phyloP scores from a whole-genome alignment of 139 green algal species.

The Haematococcus lacustris region DNA sequence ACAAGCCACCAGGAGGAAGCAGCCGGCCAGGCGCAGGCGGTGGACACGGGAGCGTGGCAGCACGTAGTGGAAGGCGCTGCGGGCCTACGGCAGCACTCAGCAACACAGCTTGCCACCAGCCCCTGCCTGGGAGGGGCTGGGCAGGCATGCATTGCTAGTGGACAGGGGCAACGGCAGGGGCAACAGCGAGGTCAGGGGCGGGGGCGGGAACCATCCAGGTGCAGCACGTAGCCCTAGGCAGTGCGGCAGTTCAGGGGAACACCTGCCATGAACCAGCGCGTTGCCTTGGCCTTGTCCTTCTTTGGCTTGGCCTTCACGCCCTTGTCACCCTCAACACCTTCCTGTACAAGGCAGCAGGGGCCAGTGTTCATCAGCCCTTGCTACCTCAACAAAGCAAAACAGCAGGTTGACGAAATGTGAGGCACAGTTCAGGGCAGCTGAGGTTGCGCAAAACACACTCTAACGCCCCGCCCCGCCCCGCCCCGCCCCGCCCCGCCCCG shows the following conservation, averaged over 20 bases:
- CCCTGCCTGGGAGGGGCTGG: no score
- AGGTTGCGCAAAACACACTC: no score
- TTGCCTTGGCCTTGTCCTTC: not conserved
- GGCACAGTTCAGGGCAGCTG: no score
- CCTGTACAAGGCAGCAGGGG: not conserved
- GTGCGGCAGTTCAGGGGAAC: not conserved
- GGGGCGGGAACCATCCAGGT: not conserved
- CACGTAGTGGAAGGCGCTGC: constrained; percentile 39
- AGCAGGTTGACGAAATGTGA: no score
- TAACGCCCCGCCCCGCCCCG: no score
- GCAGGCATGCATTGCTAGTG: not conserved
- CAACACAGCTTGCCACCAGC: not conserved
- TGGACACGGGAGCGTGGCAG: constrained; percentile 36
- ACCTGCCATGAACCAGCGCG: not conserved
- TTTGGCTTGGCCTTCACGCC: not conserved
- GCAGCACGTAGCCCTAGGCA: not conserved
- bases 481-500: no score
- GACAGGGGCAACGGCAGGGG: not conserved
- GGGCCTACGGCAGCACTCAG: not conserved
- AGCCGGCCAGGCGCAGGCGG: constrained; percentile 39
- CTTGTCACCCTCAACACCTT: not conserved
- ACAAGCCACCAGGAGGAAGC: constrained; percentile 55
- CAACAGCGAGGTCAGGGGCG: not conserved
- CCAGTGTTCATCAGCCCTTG: not conserved
- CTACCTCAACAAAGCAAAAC: no score